A percentile compares a stretch with the other conserved stretches of the same genome.
Evolutionary conservation across 164 flowering plant species (phyloP).

Genomic region (Warburgia ugandensis): DNA sequence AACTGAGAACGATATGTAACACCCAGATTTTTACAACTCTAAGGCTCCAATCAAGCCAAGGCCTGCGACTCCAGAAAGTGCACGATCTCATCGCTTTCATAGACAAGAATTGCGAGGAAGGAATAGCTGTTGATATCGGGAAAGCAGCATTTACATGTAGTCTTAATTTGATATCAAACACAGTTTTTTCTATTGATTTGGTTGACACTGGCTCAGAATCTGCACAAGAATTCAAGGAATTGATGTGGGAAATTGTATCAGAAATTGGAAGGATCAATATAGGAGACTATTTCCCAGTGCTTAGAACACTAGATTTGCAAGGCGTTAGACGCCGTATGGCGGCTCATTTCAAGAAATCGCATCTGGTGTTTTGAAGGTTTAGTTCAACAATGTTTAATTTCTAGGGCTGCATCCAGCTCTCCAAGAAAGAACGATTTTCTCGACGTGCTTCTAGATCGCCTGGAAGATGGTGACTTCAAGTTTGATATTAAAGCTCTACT

Average conservation of each 20-base stretch:
- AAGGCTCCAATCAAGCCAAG: slow-evolving; percentile 15
- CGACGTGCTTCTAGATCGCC: slow-evolving; percentile 6
- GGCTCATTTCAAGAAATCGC: neutral
- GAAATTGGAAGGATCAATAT: slow-evolving; percentile 12
- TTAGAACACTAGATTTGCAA: slow-evolving; percentile 6
- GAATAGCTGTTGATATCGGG: slow-evolving; percentile 15
- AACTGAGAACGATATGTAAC: slow-evolving; percentile 10
- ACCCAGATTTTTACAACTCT: slow-evolving; percentile 12
- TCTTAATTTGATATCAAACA: slow-evolving; percentile 19
- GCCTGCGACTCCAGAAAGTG: slow-evolving; percentile 18
- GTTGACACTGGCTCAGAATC: slow-evolving; percentile 5
- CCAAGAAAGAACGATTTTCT: slow-evolving; percentile 4
- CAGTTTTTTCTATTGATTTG: slow-evolving; percentile 15
- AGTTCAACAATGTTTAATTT: slow-evolving; percentile 1
- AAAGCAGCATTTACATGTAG: slow-evolving; percentile 3
- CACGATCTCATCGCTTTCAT: slow-evolving; percentile 15
- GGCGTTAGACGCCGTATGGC: neutral
- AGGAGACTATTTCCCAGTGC: slow-evolving; percentile 12
- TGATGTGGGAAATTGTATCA: slow-evolving; percentile 3
- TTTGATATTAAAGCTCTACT: slow-evolving; percentile 2
- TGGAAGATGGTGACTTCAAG: neutral
- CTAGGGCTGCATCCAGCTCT: neutral
- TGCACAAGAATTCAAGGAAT: slow-evolving; percentile 14
- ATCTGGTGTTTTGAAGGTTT: slow-evolving; percentile 11
- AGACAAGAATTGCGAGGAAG: neutral